Evolutionary conservation across 441 rosid genomes (phyloP).

Genomic region (Kokia cookei): DNA sequence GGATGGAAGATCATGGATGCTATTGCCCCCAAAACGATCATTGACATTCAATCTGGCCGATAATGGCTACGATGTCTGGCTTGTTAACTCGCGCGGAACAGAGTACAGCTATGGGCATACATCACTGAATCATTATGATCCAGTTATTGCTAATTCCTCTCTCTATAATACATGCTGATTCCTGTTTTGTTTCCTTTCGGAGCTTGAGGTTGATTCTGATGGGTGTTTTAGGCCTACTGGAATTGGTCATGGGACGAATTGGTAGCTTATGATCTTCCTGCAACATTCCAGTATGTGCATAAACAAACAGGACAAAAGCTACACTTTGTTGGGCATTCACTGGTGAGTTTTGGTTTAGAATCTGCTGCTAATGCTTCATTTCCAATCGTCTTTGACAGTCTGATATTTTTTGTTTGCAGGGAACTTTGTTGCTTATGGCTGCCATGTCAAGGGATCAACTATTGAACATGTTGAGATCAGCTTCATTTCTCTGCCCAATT

Average conservation of each 20-base stretch:
- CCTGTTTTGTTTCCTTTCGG: background rate
- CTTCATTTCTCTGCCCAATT: slow-evolving; percentile 35
- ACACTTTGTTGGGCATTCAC: slow-evolving; percentile 46
- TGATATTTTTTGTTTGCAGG: slow-evolving; percentile 16
- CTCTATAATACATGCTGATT: background rate
- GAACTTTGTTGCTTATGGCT: slow-evolving; percentile 44
- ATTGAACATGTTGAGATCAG: slow-evolving; percentile 37
- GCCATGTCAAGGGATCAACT: slow-evolving; percentile 32
- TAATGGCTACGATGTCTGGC: slow-evolving; percentile 44
- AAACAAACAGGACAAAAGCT: slow-evolving; percentile 32
- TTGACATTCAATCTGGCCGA: slow-evolving; percentile 36
- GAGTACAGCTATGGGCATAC: slow-evolving; percentile 29
- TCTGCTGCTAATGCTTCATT: background rate
- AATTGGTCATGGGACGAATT: slow-evolving; percentile 55
- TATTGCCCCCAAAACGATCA: slow-evolving; percentile 30
- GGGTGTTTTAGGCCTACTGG: slow-evolving; percentile 36
- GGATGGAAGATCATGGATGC: slow-evolving; percentile 43
- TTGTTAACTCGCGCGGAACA: slow-evolving; percentile 45
- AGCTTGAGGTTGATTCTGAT: background rate
- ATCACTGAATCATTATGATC: slow-evolving; percentile 27
- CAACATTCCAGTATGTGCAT: slow-evolving; percentile 32
- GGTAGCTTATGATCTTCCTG: slow-evolving; percentile 47
- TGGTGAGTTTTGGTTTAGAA: slow-evolving; percentile 16
- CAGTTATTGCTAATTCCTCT: slow-evolving; percentile 13
- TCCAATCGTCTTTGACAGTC: background rate